Evolutionary conservation across 1,284 basidiomycete species (phyloP), one percentile per base, ranked within the genome.

Genomic region (Malassezia equina): DNA sequence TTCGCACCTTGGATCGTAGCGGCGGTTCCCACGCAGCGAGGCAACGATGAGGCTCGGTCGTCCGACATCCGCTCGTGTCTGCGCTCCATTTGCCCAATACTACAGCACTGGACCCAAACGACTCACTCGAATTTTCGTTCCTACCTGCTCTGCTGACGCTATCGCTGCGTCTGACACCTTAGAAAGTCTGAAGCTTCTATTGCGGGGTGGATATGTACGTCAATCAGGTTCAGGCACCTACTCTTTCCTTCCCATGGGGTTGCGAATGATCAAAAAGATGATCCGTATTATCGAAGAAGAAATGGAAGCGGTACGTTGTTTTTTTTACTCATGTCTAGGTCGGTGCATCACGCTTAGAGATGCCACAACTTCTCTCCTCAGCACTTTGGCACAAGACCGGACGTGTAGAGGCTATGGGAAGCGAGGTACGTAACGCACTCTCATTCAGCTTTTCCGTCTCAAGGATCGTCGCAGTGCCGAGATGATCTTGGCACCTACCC

Each of bases 141-240:
- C 60, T 0, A 62, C 60, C 2, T 28, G 55, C 12, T 24, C 49
- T 17, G 50, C 56, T 13, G 56, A 43, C 11, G 47, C 45, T 15
- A 24, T 34, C 7, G 40, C 45, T 12, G 13, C 31, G 1, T 17
- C 23, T 12, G 55, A 57, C 28, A 47, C 55, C 8, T 31, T 57
- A 9, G 52, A 58, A 7, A 51, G 53, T 13, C 54, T 71, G 9
- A 48, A 60, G 15, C 64, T 65, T 6, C 60, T 75, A 13, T 47
- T 69, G 5, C 59, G 65, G 8, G 69, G 73, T 39, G 71, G 70
- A 4, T 76, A 71, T 51, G 62, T 73, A 33, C 64, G 73, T 2
- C 56, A 57, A 32, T 75, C 75, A 8, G 71, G 75, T 0, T 70
- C 73, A 9, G 76, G 76, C 15, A 61, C 76, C 31, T 76, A 64